Conservation (phyloP, 2,329 filamentous ascomycete species). For the Fusarium papillatum region DNA sequence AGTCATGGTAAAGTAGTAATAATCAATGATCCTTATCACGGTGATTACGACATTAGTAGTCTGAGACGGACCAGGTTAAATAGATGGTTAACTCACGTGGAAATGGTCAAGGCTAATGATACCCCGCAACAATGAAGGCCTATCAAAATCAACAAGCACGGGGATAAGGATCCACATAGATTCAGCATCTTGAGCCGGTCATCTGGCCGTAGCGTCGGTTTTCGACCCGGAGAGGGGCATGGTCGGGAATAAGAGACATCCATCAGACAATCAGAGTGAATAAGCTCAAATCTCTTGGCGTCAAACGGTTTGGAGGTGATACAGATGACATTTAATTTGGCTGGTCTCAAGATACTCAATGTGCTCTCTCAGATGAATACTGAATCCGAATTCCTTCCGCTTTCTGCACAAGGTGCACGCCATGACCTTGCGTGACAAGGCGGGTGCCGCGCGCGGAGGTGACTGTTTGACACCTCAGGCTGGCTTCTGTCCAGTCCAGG, state of each 20-base stretch:
- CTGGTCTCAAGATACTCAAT: background rate
- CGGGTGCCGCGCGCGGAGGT: too few relatives aligned
- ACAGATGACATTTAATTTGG: background rate
- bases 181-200: background rate
- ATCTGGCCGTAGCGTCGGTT: background rate
- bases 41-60: background rate
- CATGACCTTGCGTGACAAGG: too few relatives aligned
- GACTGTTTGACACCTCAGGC: too few relatives aligned
- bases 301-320: background rate
- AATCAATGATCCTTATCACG: background rate
- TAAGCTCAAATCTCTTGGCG: background rate
- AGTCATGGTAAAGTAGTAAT: conserved; percentile 14
- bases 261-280: background rate
- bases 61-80: background rate
- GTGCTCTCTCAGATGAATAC: background rate
- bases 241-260: background rate
- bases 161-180: background rate
- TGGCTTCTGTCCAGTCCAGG: too few relatives aligned
- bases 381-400: background rate
- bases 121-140: background rate
- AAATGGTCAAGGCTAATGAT: background rate
- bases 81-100: background rate
- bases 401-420: too few relatives aligned
- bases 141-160: background rate
- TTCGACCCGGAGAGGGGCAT: background rate